phyloP scores from a whole-genome alignment of 108 stramenopile species.

The Skeletonema grethae region DNA sequence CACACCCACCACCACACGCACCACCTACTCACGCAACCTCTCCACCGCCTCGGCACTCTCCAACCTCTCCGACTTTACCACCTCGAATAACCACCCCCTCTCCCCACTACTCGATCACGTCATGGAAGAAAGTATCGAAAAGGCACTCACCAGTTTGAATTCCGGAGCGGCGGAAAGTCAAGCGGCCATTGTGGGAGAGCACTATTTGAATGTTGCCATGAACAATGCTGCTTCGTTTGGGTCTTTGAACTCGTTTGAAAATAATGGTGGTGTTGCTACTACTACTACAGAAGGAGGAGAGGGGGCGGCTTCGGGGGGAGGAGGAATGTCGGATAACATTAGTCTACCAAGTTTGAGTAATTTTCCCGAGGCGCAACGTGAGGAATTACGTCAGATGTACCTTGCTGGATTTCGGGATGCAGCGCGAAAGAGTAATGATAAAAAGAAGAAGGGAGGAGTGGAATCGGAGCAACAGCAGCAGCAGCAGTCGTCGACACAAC shows the following conservation, averaged over 20 bases:
- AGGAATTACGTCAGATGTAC: constrained; percentile 85
- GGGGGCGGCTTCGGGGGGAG: not conserved
- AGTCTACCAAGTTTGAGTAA: constrained; percentile 25
- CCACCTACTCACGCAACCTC: not conserved
- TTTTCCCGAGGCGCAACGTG: constrained; percentile 54
- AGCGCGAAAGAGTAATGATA: constrained; percentile 15
- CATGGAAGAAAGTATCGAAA: not conserved
- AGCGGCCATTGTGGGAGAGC: not conserved
- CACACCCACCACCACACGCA: not conserved
- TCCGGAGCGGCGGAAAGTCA: not conserved
- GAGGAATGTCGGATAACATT: constrained; percentile 2
- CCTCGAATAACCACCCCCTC: not conserved
- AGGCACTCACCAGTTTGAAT: constrained; percentile 2
- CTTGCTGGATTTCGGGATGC: constrained; percentile 87
- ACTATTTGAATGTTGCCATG: constrained; percentile 1
- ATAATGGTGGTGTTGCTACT: too few relatives aligned
- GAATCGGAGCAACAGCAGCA: constrained; percentile 29
- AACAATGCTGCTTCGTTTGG: not conserved
- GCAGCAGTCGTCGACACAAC: constrained; percentile 6
- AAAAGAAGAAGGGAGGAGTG: not conserved
- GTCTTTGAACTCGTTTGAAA: too few relatives aligned
- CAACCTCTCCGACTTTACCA: not conserved
- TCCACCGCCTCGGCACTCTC: constrained; percentile 2
- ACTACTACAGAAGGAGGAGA: not conserved
- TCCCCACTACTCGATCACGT: not conserved